phyloP scores from a whole-genome alignment of 345 rosid genomes.

The Melaleuca alternifolia region DNA sequence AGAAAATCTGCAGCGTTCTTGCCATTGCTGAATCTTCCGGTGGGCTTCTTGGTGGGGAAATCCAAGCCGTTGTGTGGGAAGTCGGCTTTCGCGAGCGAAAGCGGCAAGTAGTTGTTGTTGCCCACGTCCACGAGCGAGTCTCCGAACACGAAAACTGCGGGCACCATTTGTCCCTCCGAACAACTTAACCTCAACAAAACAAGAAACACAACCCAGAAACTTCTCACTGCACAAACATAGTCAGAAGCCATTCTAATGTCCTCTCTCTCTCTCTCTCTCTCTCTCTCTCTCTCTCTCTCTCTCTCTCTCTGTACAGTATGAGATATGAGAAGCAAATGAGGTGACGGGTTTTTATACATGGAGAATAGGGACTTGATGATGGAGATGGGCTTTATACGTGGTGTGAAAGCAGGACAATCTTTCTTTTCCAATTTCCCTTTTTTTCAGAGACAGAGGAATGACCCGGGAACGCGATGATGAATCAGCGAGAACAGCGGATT shows the following conservation, averaged over 20 bases:
- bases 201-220: neutral
- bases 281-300: neutral
- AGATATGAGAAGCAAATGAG: neutral
- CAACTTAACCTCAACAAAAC: neutral
- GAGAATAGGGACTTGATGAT: neutral
- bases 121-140: conserved; percentile 50
- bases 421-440: neutral
- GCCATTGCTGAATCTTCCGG: conserved; percentile 51
- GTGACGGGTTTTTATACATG: neutral
- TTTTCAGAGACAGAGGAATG: neutral
- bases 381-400: neutral
- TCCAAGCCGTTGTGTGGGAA: conserved; percentile 47
- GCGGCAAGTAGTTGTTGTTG: conserved; percentile 28
- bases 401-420: neutral
- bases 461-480: neutral
- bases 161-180: conserved; percentile 18
- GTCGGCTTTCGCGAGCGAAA: conserved; percentile 32
- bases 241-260: neutral
- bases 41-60: conserved; percentile 27
- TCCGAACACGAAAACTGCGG: conserved; percentile 34
- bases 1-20: conserved; percentile 51
- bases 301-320: neutral
- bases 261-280: neutral
- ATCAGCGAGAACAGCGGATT: neutral
- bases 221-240: neutral